These are phyloP conservation scores for Ligustrum vulgare DNA, from an alignment of 257 asterid genomes.

Conservation along the genomic window DNA sequence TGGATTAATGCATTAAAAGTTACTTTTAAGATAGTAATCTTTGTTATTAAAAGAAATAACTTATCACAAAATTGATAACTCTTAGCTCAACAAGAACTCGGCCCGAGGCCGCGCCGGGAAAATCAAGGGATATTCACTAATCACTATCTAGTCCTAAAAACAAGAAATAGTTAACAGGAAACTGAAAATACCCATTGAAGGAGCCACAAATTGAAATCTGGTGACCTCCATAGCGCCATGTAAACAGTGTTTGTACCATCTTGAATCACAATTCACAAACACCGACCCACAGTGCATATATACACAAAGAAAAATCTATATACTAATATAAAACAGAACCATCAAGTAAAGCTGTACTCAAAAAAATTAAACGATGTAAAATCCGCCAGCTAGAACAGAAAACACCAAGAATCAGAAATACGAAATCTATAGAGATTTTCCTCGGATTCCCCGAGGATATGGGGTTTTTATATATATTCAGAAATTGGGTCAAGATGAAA, in stretches of 20 bases:
- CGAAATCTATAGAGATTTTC: slow-evolving; percentile 1
- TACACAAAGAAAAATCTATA: neutral
- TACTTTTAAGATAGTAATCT: neutral
- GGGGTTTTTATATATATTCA: neutral
- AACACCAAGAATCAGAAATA: neutral
- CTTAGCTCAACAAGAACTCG: neutral
- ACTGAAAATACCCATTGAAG: slow-evolving; percentile 51
- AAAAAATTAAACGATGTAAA: slow-evolving; percentile 25
- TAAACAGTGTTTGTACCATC: slow-evolving; percentile 63
- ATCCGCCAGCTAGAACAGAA: slow-evolving; percentile 29
- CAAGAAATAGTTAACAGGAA: neutral
- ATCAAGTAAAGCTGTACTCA: slow-evolving; percentile 29
- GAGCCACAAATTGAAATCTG: slow-evolving; percentile 58
- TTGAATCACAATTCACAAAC: slow-evolving; percentile 22
- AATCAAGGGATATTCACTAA: neutral
- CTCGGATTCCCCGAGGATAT: slow-evolving; percentile 30
- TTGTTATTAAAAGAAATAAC: neutral
- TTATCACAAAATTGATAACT: neutral
- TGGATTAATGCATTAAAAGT: neutral
- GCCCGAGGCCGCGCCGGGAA: neutral
- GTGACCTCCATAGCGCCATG: slow-evolving; percentile 72
- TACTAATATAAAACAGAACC: slow-evolving; percentile 6
- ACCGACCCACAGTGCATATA: neutral
- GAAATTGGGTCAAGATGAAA: slow-evolving; percentile 9
- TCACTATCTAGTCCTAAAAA: neutral